Evolutionary conservation across 1,284 basidiomycete species (phyloP).

Genomic region (Papiliotrema nemorosa): DNA sequence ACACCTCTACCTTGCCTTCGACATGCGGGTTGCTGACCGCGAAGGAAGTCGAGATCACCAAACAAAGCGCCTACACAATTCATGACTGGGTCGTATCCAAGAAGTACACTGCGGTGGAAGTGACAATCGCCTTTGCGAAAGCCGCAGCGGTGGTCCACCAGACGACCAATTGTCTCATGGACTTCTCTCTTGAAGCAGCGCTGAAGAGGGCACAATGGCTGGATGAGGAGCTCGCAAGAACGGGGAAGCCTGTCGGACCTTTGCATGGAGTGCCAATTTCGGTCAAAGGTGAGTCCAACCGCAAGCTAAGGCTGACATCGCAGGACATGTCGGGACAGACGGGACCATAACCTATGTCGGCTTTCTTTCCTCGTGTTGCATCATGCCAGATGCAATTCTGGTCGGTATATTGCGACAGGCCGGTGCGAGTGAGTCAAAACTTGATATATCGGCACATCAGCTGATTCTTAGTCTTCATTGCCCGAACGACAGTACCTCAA

Average conservation of each 20-base stretch:
- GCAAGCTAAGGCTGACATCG: background rate
- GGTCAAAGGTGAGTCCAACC: slow-evolving; percentile 51
- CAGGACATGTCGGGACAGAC: background rate
- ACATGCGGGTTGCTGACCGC: background rate
- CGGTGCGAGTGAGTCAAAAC: slow-evolving; percentile 7
- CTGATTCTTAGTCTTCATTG: slow-evolving; percentile 2
- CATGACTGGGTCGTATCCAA: background rate
- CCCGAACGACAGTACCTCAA: slow-evolving; percentile 28
- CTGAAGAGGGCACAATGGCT: slow-evolving; percentile 58
- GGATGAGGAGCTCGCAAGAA: slow-evolving; percentile 57
- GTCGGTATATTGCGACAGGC: slow-evolving; percentile 10
- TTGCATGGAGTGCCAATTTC: slow-evolving; percentile 64
- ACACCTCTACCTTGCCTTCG: background rate
- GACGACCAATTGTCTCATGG: slow-evolving; percentile 64
- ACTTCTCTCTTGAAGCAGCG: slow-evolving; percentile 61
- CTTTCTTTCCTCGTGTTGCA: background rate
- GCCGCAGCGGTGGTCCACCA: slow-evolving; percentile 27
- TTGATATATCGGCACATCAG: background rate
- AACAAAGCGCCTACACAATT: background rate
- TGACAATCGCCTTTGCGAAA: slow-evolving; percentile 26
- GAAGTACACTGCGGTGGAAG: slow-evolving; percentile 23
- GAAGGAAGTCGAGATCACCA: background rate
- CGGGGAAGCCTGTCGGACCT: slow-evolving; percentile 55
- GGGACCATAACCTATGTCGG: no score
- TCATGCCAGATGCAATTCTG: slow-evolving; percentile 6